Base-by-base conservation (phyloP, 108 stramenopile genomes). In the Fragilariopsis cylindrus region DNA sequence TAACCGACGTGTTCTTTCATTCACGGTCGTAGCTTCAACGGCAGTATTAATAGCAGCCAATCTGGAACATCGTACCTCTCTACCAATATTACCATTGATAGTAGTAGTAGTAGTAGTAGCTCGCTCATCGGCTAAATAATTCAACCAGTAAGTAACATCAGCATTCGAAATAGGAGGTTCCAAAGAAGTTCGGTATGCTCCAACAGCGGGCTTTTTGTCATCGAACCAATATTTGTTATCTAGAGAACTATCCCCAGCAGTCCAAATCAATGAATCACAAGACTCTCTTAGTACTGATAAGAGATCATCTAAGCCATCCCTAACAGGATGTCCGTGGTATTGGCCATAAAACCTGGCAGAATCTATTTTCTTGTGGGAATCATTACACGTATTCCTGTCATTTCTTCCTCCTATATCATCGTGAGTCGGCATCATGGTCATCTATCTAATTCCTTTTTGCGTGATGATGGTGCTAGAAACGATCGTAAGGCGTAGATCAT, bases 171-270 rank as follows among this genome's bases (percentile, higher is more conserved):
- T 57, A 3, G 93, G 87, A 8, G 93, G 93, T 47, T 82, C 63
- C 47, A 94, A 72, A 3, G 90, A 62, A 2, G 75, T 53, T 46
- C 66, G 72, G 70, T 87, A 85, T 9, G 77, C 85, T 39, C 89
- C 89, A 3, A 88, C 85, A 0, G 90, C 90, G 2, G 80, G 80
- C 9, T 70, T 72, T 15, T 44, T n/a, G 76, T 87, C 89, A 18
- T 56, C n/a, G 62, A 85, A 89, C 91, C 91, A 92, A 68, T 89
- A 87, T 65, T 95, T 95, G 71, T 95, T 95, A 62, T 95, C 93
- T 21, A 95, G 74, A 42, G 79, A 81, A 8, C 84, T 86, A 71
- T 93, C 92, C 3, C 88, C 88, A 7, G 90, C 90, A 1, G 86
- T 87, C 88, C 87, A 88, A 57, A 91, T 85, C 69, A 91, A 69